Conservation (phyloP, 495 filamentous ascomycete species). For the Podospora comata region DNA sequence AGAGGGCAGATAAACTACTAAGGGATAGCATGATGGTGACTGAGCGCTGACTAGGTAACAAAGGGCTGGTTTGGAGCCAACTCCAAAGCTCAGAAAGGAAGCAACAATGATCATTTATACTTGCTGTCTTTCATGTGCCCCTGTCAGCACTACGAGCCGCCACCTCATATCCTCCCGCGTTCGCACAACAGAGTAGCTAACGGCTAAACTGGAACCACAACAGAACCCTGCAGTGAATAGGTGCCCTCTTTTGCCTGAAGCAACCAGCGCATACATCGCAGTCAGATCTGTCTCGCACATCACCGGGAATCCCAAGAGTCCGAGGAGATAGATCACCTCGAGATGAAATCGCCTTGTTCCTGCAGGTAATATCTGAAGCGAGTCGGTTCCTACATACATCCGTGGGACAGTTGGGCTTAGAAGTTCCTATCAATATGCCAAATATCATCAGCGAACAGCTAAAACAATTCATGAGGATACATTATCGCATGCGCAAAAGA, state of each 20-base stretch:
- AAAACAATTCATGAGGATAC: not conserved
- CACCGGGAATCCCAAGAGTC: not conserved
- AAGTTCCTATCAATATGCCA: not conserved
- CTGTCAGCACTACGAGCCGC: not conserved
- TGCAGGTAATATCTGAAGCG: not conserved
- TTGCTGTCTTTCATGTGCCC: not conserved
- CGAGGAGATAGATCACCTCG: not conserved
- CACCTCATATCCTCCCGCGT: not conserved
- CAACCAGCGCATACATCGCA: not conserved
- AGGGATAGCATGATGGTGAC: not conserved
- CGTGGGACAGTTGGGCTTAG: not conserved
- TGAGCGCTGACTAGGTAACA: not conserved
- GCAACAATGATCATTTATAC: not conserved
- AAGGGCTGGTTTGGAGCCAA: not conserved
- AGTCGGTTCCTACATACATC: not conserved
- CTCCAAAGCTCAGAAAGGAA: not conserved
- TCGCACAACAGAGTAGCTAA: not conserved
- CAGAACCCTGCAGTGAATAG: not conserved
- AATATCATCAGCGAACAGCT: not conserved
- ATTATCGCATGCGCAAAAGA: not conserved
- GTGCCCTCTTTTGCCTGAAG: conserved; percentile 2
- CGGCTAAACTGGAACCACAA: conserved; percentile 2
- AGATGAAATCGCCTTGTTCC: not conserved
- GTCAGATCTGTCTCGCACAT: not conserved
- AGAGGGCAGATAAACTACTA: not conserved